Evolutionary conservation across 345 rosid genomes (phyloP), one percentile per base, ranked within the genome.

Genomic region (Heritiera fomes): DNA sequence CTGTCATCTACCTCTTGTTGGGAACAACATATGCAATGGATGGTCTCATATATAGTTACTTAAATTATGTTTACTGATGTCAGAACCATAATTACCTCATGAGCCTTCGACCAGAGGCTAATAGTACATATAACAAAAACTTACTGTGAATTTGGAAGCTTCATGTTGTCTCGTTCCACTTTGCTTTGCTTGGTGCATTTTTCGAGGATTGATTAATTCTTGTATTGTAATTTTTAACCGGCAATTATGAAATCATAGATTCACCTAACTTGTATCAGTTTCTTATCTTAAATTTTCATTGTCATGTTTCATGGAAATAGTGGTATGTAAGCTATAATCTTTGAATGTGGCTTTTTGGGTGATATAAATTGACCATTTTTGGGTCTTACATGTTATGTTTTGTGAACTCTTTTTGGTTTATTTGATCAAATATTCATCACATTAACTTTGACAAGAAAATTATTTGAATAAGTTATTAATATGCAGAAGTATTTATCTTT

Each of bases 401-500:
- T 30, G 6, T 63, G 55, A 28, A 61, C 59, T 52, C 70, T 34
- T 75, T n/a, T 61, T 34, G 58, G 30, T 62, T 62, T 50, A 4
- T 76, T 53, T 18, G 61, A 76, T 38, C 52, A 30, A 30, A 45
- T 63, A 75, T 46, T 60, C 28, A 28, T 30, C 18, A 3, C 55
- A 8, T 28, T 32, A 23, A 47, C 30, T 50, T 50, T 9, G 59
- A 55, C 14, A 34, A 56, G 11, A 34, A 55, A 49, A 20, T 4
- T 61, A 11, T 32, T 76, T 28, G 55, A 20, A 49, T 53, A 32
- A 77, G 52, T 55, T 77, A 18, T 66, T 52, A 49, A 6, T 32
- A 41, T 50, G n/a, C 6, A 38, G 20, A 20, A 55, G 60, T 32
- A 76, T 60, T 75, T 70, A 62, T 69, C 63, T 65, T 82, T 77